These are phyloP conservation scores for Leccinum disarticulatum DNA, from an alignment of 768 basidiomycete species.

Conservation along the genomic window DNA sequence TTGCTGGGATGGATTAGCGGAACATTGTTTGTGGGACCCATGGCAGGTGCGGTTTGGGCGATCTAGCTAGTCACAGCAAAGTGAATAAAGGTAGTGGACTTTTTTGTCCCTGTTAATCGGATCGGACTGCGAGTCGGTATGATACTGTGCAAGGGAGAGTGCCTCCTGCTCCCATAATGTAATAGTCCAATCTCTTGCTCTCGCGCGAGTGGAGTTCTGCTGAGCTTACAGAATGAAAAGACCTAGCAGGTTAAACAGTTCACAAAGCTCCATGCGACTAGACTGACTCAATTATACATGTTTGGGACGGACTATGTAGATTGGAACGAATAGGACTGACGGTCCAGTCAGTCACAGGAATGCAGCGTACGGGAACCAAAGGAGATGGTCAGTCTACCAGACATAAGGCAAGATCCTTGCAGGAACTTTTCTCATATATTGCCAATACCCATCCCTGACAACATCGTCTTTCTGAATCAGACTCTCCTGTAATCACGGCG, in stretches of 20 bases:
- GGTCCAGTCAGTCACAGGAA: background rate
- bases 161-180: too few relatives aligned
- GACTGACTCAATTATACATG: background rate
- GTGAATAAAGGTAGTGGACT: background rate
- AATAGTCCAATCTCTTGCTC: background rate
- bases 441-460: constrained; percentile 25
- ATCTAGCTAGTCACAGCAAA: background rate
- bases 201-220: background rate
- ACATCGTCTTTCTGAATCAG: constrained; percentile 25
- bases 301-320: background rate
- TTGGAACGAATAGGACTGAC: background rate
- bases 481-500: constrained; percentile 20
- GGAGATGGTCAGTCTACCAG: constrained; percentile 13
- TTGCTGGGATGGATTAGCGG: background rate
- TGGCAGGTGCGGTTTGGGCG: background rate
- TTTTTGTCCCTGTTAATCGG: background rate
- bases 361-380: background rate
- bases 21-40: background rate
- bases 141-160: background rate
- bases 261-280: too few relatives aligned
- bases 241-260: background rate
- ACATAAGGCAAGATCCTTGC: constrained; percentile 28
- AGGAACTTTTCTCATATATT: constrained; percentile 30
- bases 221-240: background rate
- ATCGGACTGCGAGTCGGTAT: background rate